A percentile compares a stretch with the other conserved stretches of the same genome.
Conservation (phyloP, 306 rosid species). For the Pueraria montana region DNA sequence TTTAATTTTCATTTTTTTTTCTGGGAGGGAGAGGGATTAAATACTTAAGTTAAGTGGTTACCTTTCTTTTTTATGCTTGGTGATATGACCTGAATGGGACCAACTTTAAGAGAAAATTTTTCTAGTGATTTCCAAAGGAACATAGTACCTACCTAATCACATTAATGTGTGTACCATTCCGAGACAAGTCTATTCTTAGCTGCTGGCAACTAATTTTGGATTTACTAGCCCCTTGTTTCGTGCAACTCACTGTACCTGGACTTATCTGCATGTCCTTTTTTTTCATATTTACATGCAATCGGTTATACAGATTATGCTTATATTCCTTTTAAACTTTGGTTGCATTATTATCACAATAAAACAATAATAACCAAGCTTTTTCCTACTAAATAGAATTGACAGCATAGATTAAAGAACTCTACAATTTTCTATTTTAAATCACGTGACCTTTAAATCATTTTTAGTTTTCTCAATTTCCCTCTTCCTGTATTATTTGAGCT, state of each 20-base stretch:
- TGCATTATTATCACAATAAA: background rate
- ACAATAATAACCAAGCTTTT: too few species aligned
- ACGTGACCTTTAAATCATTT: background rate
- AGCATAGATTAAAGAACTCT: background rate
- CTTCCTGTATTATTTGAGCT: background rate
- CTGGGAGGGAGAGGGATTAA: background rate
- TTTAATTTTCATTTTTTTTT: background rate
- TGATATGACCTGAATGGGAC: slow-evolving; percentile 51
- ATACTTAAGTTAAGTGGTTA: background rate
- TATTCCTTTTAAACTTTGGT: background rate
- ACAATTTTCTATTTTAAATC: background rate
- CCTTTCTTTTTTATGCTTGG: slow-evolving; percentile 26
- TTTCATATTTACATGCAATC: background rate
- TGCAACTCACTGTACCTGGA: slow-evolving; percentile 8
- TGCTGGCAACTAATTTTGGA: slow-evolving; percentile 37
- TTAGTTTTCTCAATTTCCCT: background rate
- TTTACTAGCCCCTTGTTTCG: background rate
- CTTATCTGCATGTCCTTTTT: slow-evolving; percentile 23
- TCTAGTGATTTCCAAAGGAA: slow-evolving; percentile 23
- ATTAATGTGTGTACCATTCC: slow-evolving; percentile 20
- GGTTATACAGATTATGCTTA: background rate
- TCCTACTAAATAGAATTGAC: background rate
- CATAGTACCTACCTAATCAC: slow-evolving; percentile 46
- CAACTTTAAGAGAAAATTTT: background rate
- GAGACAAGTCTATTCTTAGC: background rate